phyloP scores from a whole-genome alignment of 805 yeast genomes.

The Nakazawaea ishiwadae region DNA sequence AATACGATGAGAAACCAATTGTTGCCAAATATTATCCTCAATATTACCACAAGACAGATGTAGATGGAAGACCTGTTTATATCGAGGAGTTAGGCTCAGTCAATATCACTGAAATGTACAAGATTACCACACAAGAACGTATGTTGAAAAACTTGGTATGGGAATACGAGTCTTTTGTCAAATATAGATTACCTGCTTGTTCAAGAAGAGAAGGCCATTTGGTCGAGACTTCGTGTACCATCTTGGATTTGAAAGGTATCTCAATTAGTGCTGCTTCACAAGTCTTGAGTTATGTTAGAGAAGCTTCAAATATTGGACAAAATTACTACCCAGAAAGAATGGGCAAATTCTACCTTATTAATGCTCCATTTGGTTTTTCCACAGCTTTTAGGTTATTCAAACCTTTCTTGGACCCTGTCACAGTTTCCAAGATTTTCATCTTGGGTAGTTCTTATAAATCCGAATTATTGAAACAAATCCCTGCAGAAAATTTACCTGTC shows the following conservation, averaged over 20 bases:
- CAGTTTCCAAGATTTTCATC: conserved; percentile 91
- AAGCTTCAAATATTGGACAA: conserved; percentile 93
- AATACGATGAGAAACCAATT: conserved; percentile 86
- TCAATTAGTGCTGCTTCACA: conserved; percentile 79
- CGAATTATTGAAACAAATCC: conserved; percentile 87
- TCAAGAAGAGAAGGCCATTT: conserved; percentile 74
- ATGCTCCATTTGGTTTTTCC: conserved; percentile 96
- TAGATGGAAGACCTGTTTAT: conserved; percentile 95
- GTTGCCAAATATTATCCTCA: conserved; percentile 93
- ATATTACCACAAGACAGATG: conserved; percentile 95
- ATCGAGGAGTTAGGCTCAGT: conserved; percentile 92
- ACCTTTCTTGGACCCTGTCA: conserved; percentile 95
- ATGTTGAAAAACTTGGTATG: conserved; percentile 94
- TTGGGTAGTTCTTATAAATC: conserved; percentile 73
- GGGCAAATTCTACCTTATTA: conserved; percentile 95
- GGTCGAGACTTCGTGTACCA: conserved; percentile 95
- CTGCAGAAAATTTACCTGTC: conserved; percentile 84
- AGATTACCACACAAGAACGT: conserved; percentile 91
- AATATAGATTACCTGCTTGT: conserved; percentile 87
- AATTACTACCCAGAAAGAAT: conserved; percentile 98
- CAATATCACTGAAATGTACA: conserved; percentile 84
- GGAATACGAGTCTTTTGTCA: conserved; percentile 93
- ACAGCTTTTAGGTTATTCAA: conserved; percentile 89
- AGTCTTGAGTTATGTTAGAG: conserved; percentile 84
- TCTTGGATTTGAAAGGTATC: conserved; percentile 91